These are phyloP conservation scores for Lactarius deliciosus DNA, from an alignment of 768 basidiomycete species.

Conservation along the genomic window DNA sequence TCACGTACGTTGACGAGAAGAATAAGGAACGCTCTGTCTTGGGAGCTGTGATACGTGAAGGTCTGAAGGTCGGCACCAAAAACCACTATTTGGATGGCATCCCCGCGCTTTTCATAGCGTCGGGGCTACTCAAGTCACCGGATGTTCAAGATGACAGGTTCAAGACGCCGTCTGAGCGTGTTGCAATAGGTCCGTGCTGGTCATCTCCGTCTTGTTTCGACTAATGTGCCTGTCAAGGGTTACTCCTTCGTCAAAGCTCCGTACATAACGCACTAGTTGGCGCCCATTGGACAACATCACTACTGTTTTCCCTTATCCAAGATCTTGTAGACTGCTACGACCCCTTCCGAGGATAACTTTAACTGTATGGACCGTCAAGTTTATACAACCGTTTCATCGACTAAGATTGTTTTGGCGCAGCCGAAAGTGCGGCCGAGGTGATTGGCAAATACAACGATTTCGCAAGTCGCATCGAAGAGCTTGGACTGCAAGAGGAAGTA, in stretches of 20 bases:
- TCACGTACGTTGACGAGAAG: constrained; percentile 64
- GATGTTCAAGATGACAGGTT: constrained; percentile 39
- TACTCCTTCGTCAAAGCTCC: constrained; percentile 62
- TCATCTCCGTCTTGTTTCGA: not conserved
- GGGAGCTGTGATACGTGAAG: constrained; percentile 75
- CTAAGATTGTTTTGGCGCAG: constrained; percentile 37
- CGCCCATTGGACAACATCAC: constrained; percentile 66
- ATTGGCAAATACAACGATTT: constrained; percentile 69
- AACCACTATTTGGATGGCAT: constrained; percentile 78
- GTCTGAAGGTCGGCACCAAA: constrained; percentile 78
- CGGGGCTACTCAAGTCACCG: constrained; percentile 44
- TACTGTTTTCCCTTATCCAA: constrained; percentile 73
- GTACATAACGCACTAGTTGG: constrained; percentile 65
- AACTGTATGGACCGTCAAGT: constrained; percentile 41
- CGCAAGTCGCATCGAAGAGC: constrained; percentile 54
- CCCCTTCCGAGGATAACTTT: constrained; percentile 39
- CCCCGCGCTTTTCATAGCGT: constrained; percentile 60
- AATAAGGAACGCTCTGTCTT: constrained; percentile 57
- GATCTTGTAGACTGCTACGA: constrained; percentile 63
- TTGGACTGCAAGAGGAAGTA: constrained; percentile 57
- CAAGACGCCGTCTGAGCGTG: constrained; percentile 47
- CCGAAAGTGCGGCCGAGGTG: constrained; percentile 44
- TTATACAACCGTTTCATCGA: constrained; percentile 24
- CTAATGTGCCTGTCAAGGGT: constrained; percentile 42
- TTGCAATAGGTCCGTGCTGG: constrained; percentile 52